Percentiles rank a stretch among this genome's conserved stretches.
phyloP scores from a whole-genome alignment of 2,329 filamentous ascomycete species.

The Fusarium tricinctum region DNA sequence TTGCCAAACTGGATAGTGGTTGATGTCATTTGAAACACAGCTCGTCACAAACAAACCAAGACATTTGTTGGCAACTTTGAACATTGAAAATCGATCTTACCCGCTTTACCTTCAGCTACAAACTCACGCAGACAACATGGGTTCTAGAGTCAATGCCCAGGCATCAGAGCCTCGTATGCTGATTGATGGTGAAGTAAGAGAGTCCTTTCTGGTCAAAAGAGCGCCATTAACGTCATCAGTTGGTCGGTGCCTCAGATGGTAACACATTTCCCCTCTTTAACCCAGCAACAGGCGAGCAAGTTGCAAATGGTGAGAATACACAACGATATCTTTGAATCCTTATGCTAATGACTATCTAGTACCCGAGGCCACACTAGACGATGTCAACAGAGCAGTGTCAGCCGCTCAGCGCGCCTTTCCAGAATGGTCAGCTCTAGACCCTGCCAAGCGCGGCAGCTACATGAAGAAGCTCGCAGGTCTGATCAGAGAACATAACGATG shows the following conservation, averaged over 20 bases:
- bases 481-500: slow-evolving; percentile 56
- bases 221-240: slow-evolving; percentile 10
- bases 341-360: background rate
- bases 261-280: slow-evolving; percentile 41
- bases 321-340: rapidly evolving
- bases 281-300: slow-evolving; percentile 34
- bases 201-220: background rate
- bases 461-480: slow-evolving; percentile 63
- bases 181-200: slow-evolving; percentile 37
- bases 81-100: too few species aligned
- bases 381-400: slow-evolving; percentile 63
- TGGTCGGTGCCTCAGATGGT: slow-evolving; percentile 38
- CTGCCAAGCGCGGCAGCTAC: slow-evolving; percentile 56
- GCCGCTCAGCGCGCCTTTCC: slow-evolving; percentile 64
- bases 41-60: slow-evolving; percentile 4
- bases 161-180: slow-evolving; percentile 30
- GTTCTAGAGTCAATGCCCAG: background rate
- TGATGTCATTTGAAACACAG: slow-evolving; percentile 19
- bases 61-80: background rate
- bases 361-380: slow-evolving; percentile 60
- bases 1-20: background rate
- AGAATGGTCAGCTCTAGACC: slow-evolving; percentile 59
- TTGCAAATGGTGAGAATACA: slow-evolving; percentile 28
- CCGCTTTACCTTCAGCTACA: background rate
- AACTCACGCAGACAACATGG: background rate